These are phyloP conservation scores for Simplicillium aogashimaense DNA, from an alignment of 2,329 filamentous ascomycete species.

Conservation along the genomic window DNA sequence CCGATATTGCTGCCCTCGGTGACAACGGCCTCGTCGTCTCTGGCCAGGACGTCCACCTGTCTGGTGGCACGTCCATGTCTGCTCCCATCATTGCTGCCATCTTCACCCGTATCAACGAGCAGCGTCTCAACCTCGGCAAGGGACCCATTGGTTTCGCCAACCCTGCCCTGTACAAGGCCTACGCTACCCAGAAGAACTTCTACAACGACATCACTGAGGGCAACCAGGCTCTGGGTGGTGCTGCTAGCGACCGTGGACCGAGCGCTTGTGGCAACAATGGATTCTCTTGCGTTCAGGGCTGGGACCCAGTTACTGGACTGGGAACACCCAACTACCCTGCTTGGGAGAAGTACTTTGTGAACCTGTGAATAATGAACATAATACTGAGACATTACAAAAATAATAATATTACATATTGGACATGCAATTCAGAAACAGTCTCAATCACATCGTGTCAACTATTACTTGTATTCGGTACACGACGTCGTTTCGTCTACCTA, in stretches of 20 bases:
- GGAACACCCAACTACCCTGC: background rate
- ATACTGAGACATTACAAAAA: background rate
- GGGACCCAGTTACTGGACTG: background rate
- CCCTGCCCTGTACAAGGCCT: background rate
- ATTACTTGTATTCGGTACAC: too few relatives aligned
- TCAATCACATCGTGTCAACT: too few relatives aligned
- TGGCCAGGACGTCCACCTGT: conserved; percentile 10
- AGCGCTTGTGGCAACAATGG: background rate
- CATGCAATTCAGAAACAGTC: too few relatives aligned
- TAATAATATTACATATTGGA: too few relatives aligned
- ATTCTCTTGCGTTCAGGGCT: background rate
- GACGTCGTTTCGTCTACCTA: too few relatives aligned
- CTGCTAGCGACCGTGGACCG: background rate
- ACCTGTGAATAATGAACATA: background rate
- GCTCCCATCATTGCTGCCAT: background rate
- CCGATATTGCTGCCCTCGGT: conserved; percentile 30
- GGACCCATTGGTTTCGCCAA: background rate
- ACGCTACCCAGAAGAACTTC: background rate
- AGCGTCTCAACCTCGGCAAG: background rate
- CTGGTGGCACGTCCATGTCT: background rate
- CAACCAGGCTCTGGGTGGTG: background rate
- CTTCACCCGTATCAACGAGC: background rate
- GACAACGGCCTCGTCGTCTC: conserved; percentile 31
- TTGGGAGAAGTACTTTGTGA: background rate
- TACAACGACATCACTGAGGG: background rate